These are phyloP conservation scores for Leishmania guyanensis DNA, from an alignment of 208 protist species.

Conservation along the genomic window DNA sequence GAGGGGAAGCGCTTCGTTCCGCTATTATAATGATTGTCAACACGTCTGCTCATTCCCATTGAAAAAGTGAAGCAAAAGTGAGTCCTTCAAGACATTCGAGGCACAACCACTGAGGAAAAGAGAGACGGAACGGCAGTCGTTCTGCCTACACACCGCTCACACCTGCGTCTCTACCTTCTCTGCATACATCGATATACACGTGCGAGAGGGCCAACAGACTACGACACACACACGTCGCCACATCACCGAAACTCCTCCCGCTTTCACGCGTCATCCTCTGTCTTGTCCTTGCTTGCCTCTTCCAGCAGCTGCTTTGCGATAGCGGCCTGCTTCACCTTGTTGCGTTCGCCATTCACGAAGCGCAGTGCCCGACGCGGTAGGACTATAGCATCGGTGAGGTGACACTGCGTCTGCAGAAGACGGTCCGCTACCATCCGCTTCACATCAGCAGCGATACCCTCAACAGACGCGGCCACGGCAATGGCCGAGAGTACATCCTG, in stretches of 20 bases:
- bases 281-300: conserved; percentile 16
- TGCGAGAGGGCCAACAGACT: background rate
- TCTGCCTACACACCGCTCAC: background rate
- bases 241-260: conserved; percentile 6
- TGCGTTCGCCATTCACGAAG: conserved; percentile 66
- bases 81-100: background rate
- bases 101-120: background rate
- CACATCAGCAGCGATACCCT: conserved; percentile 39
- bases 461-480: conserved; percentile 45
- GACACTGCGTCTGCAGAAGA: conserved; percentile 59
- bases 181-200: background rate
- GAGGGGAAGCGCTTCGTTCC: background rate
- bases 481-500: conserved; percentile 81
- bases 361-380: conserved; percentile 77
- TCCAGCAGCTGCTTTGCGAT: conserved; percentile 41
- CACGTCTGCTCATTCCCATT: background rate
- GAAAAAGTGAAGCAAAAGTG: conserved; percentile 19
- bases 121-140: background rate
- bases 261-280: background rate
- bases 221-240: background rate
- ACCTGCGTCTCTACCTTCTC: background rate
- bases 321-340: conserved; percentile 54
- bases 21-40: too few relatives aligned
- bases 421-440: conserved; percentile 45
- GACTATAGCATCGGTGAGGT: conserved; percentile 27